A percentile compares a stretch with the other conserved stretches of the same genome.
phyloP scores from a whole-genome alignment of 306 rosid genomes.

The Medicago lupulina region DNA sequence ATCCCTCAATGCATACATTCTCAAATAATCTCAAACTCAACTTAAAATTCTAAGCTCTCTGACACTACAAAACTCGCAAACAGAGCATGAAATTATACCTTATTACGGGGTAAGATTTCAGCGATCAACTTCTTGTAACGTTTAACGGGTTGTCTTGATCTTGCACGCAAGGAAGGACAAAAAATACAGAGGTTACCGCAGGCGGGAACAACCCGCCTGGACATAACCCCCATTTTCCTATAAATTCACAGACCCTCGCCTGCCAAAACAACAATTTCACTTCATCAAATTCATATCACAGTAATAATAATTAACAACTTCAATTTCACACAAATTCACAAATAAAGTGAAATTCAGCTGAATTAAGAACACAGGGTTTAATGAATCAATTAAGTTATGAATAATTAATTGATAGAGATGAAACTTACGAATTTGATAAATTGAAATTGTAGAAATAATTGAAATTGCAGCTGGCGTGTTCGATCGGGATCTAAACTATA shows the following conservation, averaged over 20 bases:
- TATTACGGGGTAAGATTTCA: conserved; percentile 79
- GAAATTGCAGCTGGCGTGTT: conserved; percentile 22
- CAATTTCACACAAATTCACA: conserved; percentile 19
- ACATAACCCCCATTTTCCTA: conserved; percentile 94
- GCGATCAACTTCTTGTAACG: conserved; percentile 94
- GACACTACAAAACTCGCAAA: conserved; percentile 23
- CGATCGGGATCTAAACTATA: conserved; percentile 57
- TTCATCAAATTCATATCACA: conserved; percentile 25
- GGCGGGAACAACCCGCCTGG: conserved; percentile 98
- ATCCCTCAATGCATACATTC: conserved; percentile 18
- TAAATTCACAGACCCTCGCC: conserved; percentile 50
- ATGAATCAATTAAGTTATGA: background rate
- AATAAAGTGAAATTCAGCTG: conserved; percentile 43
- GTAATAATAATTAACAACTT: conserved; percentile 28
- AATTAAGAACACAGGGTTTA: conserved; percentile 23
- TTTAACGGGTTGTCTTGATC: conserved; percentile 95
- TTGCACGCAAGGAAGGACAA: conserved; percentile 95
- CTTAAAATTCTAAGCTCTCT: background rate
- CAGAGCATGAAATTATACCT: conserved; percentile 58
- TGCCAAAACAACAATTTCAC: conserved; percentile 42
- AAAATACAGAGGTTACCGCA: conserved; percentile 96
- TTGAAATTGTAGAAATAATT: background rate
- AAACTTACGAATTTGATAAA: conserved; percentile 38
- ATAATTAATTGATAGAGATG: background rate
- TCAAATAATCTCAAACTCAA: conserved; percentile 1